Percentiles rank a stretch among this genome's conserved stretches.
These are phyloP conservation scores for Halenospora varia DNA, from an alignment of 495 filamentous ascomycete genomes.

Conservation along the genomic window DNA sequence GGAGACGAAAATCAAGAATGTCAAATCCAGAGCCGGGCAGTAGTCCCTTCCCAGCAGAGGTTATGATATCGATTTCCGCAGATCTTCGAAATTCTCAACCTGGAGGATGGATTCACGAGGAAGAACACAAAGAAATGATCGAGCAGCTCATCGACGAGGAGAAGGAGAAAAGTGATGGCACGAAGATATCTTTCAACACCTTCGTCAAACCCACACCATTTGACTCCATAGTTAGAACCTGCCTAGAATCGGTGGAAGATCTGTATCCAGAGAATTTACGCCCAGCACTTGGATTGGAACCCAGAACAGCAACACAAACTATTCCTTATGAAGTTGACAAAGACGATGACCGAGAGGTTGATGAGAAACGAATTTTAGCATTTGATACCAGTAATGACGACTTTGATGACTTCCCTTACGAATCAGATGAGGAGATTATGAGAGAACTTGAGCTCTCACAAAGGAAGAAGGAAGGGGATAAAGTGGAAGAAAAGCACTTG, in stretches of 20 bases:
- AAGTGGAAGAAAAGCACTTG: constrained; percentile 14
- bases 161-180: constrained; percentile 41
- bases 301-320: neutral
- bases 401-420: constrained; percentile 42
- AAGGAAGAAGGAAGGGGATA: constrained; percentile 22
- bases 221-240: constrained; percentile 63
- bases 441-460: constrained; percentile 27
- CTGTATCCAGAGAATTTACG: constrained; percentile 67
- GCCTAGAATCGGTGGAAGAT: constrained; percentile 79
- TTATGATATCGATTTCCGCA: constrained; percentile 79
- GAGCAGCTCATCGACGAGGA: constrained; percentile 59
- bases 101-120: constrained; percentile 86
- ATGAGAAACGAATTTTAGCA: constrained; percentile 39
- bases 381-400: constrained; percentile 31
- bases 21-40: constrained; percentile 55
- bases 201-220: constrained; percentile 52
- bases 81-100: constrained; percentile 64
- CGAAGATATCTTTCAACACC: constrained; percentile 53
- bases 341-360: constrained; percentile 32
- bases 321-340: constrained; percentile 43
- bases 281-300: constrained; percentile 19
- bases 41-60: constrained; percentile 75
- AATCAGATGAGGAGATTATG: constrained; percentile 50
- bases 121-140: constrained; percentile 68
- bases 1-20: constrained; percentile 67